Conservation (phyloP, 352 stramenopile genomes). For the Nothophytophthora sp. region DNA sequence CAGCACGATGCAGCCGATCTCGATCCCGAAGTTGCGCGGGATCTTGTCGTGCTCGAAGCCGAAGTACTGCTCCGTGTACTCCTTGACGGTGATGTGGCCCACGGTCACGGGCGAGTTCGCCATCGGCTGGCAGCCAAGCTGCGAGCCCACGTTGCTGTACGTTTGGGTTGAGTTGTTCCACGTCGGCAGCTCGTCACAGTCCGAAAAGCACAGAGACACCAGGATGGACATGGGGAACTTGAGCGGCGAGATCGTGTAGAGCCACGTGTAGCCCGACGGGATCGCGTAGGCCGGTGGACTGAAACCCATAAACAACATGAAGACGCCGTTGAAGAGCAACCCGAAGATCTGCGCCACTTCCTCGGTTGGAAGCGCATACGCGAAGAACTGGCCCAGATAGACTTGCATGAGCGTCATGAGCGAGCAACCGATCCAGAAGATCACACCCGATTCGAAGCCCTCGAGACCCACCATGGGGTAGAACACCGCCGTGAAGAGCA, state of each 20-base stretch:
- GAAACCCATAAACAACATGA: slow-evolving; percentile 43
- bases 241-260: slow-evolving; percentile 39
- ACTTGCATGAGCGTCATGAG: slow-evolving; percentile 33
- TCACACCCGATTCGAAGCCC: slow-evolving; percentile 12
- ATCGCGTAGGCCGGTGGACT: slow-evolving; percentile 24
- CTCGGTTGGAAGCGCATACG: slow-evolving; percentile 28
- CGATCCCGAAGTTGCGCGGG: slow-evolving; percentile 7
- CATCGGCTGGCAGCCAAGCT: slow-evolving; percentile 7
- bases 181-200: slow-evolving; percentile 23
- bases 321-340: slow-evolving; percentile 33
- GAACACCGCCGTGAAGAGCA: slow-evolving; percentile 40
- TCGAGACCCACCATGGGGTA: slow-evolving; percentile 43
- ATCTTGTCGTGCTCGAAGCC: slow-evolving; percentile 1
- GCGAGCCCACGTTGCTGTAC: slow-evolving; percentile 1
- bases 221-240: slow-evolving; percentile 34
- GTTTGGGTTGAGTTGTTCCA: slow-evolving; percentile 13
- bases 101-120: neutral
- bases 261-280: slow-evolving; percentile 29
- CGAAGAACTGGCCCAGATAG: slow-evolving; percentile 38
- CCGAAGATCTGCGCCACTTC: slow-evolving; percentile 35
- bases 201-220: slow-evolving; percentile 23
- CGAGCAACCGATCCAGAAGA: slow-evolving; percentile 26
- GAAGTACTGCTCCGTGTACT: slow-evolving; percentile 5
- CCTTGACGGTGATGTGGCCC: slow-evolving; percentile 1
- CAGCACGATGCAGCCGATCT: slow-evolving; percentile 15